A percentile compares a stretch with the other conserved stretches of the same genome.
Conservation (phyloP, 1,139 yeast species). For the Protomyces inouyei region DNA sequence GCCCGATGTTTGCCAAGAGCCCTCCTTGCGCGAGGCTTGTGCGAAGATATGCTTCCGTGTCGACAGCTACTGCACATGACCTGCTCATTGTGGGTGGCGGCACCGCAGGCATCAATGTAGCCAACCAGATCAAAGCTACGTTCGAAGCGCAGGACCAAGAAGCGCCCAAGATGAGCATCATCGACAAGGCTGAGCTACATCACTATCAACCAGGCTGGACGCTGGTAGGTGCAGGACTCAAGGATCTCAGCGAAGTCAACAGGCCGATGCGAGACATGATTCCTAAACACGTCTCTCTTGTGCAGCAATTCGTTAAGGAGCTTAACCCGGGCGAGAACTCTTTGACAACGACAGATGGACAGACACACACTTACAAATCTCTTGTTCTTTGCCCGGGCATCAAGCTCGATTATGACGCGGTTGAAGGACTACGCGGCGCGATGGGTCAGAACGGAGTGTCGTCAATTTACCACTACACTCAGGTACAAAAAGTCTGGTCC, state of each 20-base stretch:
- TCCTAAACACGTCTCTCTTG: conserved; percentile 15
- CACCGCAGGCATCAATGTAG: conserved; percentile 28
- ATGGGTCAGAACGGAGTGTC: conserved; percentile 25
- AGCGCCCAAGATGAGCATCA: conserved; percentile 19
- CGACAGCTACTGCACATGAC: conserved; percentile 6
- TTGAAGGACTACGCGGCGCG: conserved; percentile 26
- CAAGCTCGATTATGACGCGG: conserved; percentile 16
- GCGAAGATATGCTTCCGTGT: conserved; percentile 2
- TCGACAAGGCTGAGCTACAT: conserved; percentile 27
- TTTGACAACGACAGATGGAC: conserved; percentile 14
- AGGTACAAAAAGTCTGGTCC: conserved; percentile 17
- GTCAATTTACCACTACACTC: conserved; percentile 21
- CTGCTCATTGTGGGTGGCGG: conserved; percentile 29
- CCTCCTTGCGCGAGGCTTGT: neutral
- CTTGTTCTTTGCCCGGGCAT: conserved; percentile 27
- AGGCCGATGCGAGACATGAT: conserved; percentile 18
- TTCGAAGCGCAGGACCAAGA: conserved; percentile 8
- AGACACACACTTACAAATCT: conserved; percentile 22
- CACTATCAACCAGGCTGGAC: conserved; percentile 31
- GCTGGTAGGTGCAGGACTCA: conserved; percentile 28
- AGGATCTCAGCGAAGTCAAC: conserved; percentile 20
- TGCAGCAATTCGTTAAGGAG: conserved; percentile 11
- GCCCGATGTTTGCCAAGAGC: neutral
- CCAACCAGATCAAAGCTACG: conserved; percentile 19
- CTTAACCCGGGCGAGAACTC: conserved; percentile 15